Percentiles rank a stretch among this genome's conserved stretches.
phyloP scores from a whole-genome alignment of 2,329 filamentous ascomycete genomes.

The Fusarium equiseti region DNA sequence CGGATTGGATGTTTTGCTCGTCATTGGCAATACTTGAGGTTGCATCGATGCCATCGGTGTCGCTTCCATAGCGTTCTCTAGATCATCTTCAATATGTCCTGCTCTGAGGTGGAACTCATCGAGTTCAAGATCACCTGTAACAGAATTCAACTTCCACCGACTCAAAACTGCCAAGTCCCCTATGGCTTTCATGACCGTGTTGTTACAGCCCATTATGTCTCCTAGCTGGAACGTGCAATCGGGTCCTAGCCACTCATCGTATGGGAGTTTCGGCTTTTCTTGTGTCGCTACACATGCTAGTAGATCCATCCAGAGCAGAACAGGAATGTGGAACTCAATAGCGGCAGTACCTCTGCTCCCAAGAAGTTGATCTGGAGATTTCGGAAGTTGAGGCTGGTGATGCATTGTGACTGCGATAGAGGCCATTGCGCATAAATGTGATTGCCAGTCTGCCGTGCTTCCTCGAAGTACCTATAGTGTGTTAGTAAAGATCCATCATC shows the following conservation, averaged over 20 bases:
- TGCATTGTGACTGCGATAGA: neutral
- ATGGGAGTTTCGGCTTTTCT: neutral
- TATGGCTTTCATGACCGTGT: neutral
- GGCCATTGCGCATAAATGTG: neutral
- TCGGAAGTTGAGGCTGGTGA: neutral
- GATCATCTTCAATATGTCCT: neutral
- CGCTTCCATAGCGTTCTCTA: neutral
- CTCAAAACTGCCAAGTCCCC: neutral
- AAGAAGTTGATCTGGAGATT: neutral
- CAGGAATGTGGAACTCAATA: neutral
- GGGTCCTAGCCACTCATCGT: neutral
- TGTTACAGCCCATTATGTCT: neutral
- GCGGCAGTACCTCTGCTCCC: neutral
- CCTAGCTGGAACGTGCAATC: neutral
- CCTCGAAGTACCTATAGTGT: neutral
- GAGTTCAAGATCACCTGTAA: fast-evolving
- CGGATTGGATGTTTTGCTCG: fast-evolving
- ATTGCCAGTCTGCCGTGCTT: neutral
- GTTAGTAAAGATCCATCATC: neutral
- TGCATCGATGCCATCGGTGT: neutral
- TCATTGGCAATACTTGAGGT: fast-evolving
- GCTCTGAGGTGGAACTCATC: fast-evolving
- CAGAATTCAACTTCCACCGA: neutral
- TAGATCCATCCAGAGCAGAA: constrained; percentile 2
- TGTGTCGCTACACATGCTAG: neutral